These are phyloP conservation scores for Niveomyces coronatus DNA, from an alignment of 2,329 filamentous ascomycete species.

Conservation along the genomic window DNA sequence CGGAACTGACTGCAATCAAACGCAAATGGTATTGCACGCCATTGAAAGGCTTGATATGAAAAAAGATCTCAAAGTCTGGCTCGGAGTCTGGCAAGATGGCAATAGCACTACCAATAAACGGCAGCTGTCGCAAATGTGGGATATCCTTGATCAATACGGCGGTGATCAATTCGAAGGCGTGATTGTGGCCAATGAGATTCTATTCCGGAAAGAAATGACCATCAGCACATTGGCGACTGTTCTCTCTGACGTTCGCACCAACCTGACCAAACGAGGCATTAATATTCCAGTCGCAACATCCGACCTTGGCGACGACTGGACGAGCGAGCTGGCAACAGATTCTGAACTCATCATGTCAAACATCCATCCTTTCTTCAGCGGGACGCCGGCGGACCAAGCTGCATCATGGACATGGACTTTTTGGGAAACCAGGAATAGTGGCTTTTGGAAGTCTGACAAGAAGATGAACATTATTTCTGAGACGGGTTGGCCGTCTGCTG, in stretches of 20 bases:
- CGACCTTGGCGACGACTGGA: conserved; percentile 86
- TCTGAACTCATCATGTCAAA: conserved; percentile 94
- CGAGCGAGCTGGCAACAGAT: conserved; percentile 50
- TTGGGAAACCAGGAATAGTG: conserved; percentile 59
- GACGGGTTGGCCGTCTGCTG: conserved; percentile 80
- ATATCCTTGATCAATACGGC: conserved; percentile 62
- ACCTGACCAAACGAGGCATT: conserved; percentile 57
- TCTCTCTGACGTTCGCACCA: conserved; percentile 58
- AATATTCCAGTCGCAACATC: conserved; percentile 73
- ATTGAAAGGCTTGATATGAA: conserved; percentile 65
- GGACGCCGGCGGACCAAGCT: conserved; percentile 56
- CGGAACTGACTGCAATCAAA: conserved; percentile 96
- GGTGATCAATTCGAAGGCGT: conserved; percentile 65
- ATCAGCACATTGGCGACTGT: conserved; percentile 51
- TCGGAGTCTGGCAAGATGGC: conserved; percentile 84
- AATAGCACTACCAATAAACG: conserved; percentile 76
- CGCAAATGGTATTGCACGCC: conserved; percentile 80
- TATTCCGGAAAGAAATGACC: conserved; percentile 68
- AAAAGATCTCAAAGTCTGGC: conserved; percentile 73
- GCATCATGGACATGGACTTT: conserved; percentile 76
- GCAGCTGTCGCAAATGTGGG: conserved; percentile 76
- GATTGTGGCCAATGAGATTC: conserved; percentile 72
- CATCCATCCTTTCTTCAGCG: conserved; percentile 91
- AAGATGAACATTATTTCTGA: conserved; percentile 75
- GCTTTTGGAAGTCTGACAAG: conserved; percentile 51